Conservation (phyloP, 2,329 filamentous ascomycete genomes). For the Talaromyces islandicus region DNA sequence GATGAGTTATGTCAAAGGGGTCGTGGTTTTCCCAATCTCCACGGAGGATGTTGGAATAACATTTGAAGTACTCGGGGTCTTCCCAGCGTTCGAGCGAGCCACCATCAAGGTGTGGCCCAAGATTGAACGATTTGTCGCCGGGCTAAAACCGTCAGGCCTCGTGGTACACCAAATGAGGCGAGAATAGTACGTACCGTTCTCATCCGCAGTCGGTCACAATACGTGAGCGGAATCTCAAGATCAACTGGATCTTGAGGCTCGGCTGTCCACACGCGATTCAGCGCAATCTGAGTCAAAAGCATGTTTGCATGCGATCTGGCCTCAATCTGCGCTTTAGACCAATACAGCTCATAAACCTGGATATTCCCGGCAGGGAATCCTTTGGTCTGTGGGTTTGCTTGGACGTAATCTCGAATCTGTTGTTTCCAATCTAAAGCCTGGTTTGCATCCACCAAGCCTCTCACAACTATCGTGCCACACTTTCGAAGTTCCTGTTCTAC, state of each 20-base stretch:
- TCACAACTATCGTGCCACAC: conserved; percentile 16
- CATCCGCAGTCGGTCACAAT: conserved; percentile 36
- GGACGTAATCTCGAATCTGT: conserved; percentile 22
- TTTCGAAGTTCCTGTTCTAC: conserved; percentile 10
- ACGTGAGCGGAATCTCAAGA: conserved; percentile 31
- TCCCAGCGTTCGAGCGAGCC: conserved; percentile 41
- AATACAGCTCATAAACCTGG: conserved; percentile 36
- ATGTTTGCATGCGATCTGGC: conserved; percentile 34
- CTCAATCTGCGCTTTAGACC: conserved; percentile 32
- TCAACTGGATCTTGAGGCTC: conserved; percentile 18
- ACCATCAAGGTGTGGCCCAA: conserved; percentile 42
- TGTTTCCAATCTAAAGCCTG: conserved; percentile 7
- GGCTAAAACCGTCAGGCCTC: conserved; percentile 17
- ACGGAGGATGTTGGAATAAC: conserved; percentile 33
- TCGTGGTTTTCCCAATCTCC: conserved; percentile 33
- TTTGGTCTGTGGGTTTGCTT: conserved; percentile 29
- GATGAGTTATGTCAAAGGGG: conserved; percentile 30
- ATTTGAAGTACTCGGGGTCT: conserved; percentile 31
- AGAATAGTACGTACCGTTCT: conserved; percentile 13
- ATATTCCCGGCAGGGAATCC: conserved; percentile 33
- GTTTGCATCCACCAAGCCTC: conserved; percentile 12
- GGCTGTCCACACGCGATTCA: conserved; percentile 38
- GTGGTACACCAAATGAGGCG: background rate
- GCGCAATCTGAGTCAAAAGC: conserved; percentile 27
- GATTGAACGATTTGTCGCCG: conserved; percentile 32